These are phyloP conservation scores for Paraphaeosphaeria minitans DNA, from an alignment of 2,329 filamentous ascomycete genomes.

Conservation along the genomic window DNA sequence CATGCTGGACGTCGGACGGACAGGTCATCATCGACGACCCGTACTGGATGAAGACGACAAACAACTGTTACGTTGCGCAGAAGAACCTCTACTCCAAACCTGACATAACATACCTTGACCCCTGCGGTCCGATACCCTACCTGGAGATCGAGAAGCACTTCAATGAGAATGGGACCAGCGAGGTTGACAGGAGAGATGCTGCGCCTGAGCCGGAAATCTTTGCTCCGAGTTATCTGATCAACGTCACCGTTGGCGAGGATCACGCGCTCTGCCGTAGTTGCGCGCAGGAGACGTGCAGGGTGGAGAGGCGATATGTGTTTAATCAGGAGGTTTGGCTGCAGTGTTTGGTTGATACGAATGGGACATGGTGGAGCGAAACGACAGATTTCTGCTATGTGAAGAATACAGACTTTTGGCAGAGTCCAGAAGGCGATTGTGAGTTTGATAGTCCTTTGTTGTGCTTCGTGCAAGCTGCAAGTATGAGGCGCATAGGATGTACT, in stretches of 20 bases:
- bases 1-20: slow-evolving; percentile 34
- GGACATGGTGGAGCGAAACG: slow-evolving; percentile 33
- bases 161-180: slow-evolving; percentile 29
- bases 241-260: slow-evolving; percentile 38
- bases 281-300: slow-evolving; percentile 20
- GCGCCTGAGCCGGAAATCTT: slow-evolving; percentile 1
- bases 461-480: not conserved
- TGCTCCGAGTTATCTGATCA: slow-evolving; percentile 30
- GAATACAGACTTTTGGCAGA: slow-evolving; percentile 34
- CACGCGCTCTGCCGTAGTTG: slow-evolving; percentile 32
- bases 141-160: slow-evolving; percentile 28
- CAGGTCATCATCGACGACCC: slow-evolving; percentile 35
- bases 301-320: slow-evolving; percentile 26
- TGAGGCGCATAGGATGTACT: not conserved
- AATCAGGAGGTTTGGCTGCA: slow-evolving; percentile 34
- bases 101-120: slow-evolving; percentile 30
- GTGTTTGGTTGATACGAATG: slow-evolving; percentile 24
- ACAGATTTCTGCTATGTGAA: slow-evolving; percentile 40
- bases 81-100: slow-evolving; percentile 32
- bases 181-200: not conserved
- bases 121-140: slow-evolving; percentile 35
- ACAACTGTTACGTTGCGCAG: slow-evolving; percentile 39
- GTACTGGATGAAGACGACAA: slow-evolving; percentile 38
- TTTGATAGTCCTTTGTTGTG: not conserved
- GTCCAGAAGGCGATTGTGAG: slow-evolving; percentile 30